Conservation (phyloP, 2,329 filamentous ascomycete genomes). For the Biscogniauxia sp. region DNA sequence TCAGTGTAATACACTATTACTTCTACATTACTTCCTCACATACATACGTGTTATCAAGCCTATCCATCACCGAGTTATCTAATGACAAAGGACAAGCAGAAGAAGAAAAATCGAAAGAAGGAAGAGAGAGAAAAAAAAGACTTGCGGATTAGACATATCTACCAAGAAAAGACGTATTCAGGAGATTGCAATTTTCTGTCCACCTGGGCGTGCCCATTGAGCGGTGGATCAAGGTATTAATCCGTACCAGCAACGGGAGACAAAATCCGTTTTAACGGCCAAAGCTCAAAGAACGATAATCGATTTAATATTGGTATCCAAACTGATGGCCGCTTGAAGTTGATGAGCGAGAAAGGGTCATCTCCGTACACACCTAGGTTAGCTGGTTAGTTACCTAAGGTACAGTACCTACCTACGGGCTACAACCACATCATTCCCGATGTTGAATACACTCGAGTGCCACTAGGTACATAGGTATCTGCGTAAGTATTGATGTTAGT, state of each 20-base stretch:
- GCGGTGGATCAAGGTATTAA: neutral
- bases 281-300: neutral
- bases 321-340: neutral
- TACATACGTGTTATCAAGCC: too few species aligned
- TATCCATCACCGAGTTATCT: neutral
- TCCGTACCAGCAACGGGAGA: neutral
- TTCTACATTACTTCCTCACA: too few species aligned
- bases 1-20: too few species aligned
- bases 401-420: too few species aligned
- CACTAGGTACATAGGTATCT: too few species aligned
- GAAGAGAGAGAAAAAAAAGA: neutral
- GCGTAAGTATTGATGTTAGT: too few species aligned
- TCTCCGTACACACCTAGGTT: too few species aligned
- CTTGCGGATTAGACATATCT: neutral
- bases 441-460: too few species aligned
- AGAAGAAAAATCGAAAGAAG: too few species aligned
- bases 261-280: neutral
- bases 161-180: neutral
- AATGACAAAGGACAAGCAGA: neutral
- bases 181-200: neutral
- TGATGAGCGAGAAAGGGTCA: neutral
- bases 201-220: neutral
- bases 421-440: too few species aligned
- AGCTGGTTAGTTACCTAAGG: too few species aligned
- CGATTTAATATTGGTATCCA: neutral